Percentiles rank a stretch among this genome's conserved stretches.
Conservation (phyloP, 805 yeast species). For the Kodamaea hsintzibuensis region DNA sequence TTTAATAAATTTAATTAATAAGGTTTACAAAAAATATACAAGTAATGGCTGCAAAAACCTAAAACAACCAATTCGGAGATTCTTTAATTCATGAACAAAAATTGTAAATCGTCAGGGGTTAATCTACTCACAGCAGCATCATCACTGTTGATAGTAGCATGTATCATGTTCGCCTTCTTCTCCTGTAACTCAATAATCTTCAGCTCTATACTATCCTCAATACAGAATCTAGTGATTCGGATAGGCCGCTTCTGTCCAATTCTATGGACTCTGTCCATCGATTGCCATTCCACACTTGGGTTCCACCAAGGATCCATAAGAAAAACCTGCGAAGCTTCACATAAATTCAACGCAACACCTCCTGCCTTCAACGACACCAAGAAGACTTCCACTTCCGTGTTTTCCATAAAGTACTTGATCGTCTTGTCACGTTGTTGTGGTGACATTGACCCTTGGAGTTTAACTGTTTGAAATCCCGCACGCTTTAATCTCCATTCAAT, state of each 20-base stretch:
- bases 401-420: slow-evolving; percentile 88
- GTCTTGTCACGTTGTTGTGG: slow-evolving; percentile 94
- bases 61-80: background rate
- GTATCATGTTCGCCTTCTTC: slow-evolving; percentile 96
- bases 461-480: slow-evolving; percentile 94
- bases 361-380: slow-evolving; percentile 96
- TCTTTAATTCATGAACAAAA: slow-evolving; percentile 76
- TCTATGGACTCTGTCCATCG: slow-evolving; percentile 97
- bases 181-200: slow-evolving; percentile 95
- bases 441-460: slow-evolving; percentile 95
- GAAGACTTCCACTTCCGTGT: slow-evolving; percentile 89
- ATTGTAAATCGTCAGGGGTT: slow-evolving; percentile 93
- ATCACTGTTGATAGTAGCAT: slow-evolving; percentile 93
- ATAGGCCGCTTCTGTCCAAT: slow-evolving; percentile 97
- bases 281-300: slow-evolving; percentile 97
- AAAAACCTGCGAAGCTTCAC: slow-evolving; percentile 97
- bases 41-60: background rate
- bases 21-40: background rate
- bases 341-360: slow-evolving; percentile 94
- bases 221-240: slow-evolving; percentile 85
- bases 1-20: too few relatives aligned
- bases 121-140: slow-evolving; percentile 85
- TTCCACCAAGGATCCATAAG: slow-evolving; percentile 99
- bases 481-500: slow-evolving; percentile 94
- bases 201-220: slow-evolving; percentile 95